Base-by-base conservation (phyloP, 768 basidiomycete species). In the Pleurotus sapidus region DNA sequence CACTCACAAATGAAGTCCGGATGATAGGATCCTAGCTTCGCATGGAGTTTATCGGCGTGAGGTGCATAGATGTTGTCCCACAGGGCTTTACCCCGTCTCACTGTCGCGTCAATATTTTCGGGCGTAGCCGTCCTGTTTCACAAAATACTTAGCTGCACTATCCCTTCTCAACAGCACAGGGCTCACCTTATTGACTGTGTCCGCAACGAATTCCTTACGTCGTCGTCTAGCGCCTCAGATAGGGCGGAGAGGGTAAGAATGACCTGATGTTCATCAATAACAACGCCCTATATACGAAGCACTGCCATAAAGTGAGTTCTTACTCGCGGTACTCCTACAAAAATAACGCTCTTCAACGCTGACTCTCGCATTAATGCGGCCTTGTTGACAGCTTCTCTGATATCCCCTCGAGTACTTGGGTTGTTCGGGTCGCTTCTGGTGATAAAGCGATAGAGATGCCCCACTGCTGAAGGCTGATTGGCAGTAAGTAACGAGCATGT, bases 1-100 rank as follows among this genome's bases (percentile, higher is more conserved):
- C 47, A 84, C 91, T 77, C 72, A 93, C 91, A 79, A 71, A 94
- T 93, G 77, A 96, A 91, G 79, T 96, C 94, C 59, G 94, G 94
- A 72, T 96, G 94, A 76, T 93, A 91, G 56, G 83, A 81, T 68
- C 81, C 87, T 61, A 96, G 80, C 77, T 94, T 96, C 76, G 85
- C 77, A 73, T 92, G 83, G 68, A 96, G 84, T 75, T 95, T 96
- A 77, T 84, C 85, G 67, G 86, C 88, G 77, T 93, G 90, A 69
- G 93, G 93, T 70, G 84, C 77, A 72, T 96, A 96, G 72, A 96
- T 93, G 55, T 86, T 83, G 70, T 88, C 78, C 92, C 94, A 96
- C 61, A 96, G 78, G 49, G 71, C 76, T 67, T 71, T 80, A 46
- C 92, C 92, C 66, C 89, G 84, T 66, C 76, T 74, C 69, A 84